Evolutionary conservation across 306 rosid genomes (phyloP), one percentile per base, ranked within the genome.

Genomic region (Bauhinia variegata): DNA sequence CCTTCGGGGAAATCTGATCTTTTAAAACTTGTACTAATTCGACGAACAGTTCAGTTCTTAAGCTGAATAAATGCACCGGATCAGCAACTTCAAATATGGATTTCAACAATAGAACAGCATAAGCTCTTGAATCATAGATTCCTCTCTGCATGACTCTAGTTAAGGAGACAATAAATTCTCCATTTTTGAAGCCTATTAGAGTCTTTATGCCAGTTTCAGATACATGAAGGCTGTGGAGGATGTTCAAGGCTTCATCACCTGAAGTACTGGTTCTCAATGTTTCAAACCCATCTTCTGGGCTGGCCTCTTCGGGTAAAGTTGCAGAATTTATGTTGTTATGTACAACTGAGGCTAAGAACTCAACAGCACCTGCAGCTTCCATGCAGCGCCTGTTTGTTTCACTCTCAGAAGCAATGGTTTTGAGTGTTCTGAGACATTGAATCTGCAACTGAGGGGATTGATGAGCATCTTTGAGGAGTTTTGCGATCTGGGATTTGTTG

Each of bases 101-200:
- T 71, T 79, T 84, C 61, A 86, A 16, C 7, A 89, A 11, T 6
- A 80, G 60, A 14, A 85, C 83, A 0, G 97, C 81, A 19, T 82
- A 85, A 16, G 93, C 89, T 12, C 91, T 70, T 6, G 97, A 88
- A 38, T 93, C 98, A 48, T 79, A 80, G 56, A 62, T 60, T 0
- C 91, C 93, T 2, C 57, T 71, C 51, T 83, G 82, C 80, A 89
- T 67, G 7, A 88, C 16, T 0, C 46, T 65, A 0, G 75, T 69
- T 14, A 88, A 75, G 1, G 96, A 77, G 3, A 77, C 63, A 2
- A 88, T 6, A 23, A 93, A 67, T 2, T 81, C 76, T 0, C 77
- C 71, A 6, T 74, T 74, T 69, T 60, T 66, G 15, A 47, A 32
- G 0, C 54, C 61, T 0, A 65, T 0, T 0, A 89, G 78, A 6